These are phyloP conservation scores for Iris pallida DNA, from an alignment of 116 monocot species.

Conservation along the genomic window DNA sequence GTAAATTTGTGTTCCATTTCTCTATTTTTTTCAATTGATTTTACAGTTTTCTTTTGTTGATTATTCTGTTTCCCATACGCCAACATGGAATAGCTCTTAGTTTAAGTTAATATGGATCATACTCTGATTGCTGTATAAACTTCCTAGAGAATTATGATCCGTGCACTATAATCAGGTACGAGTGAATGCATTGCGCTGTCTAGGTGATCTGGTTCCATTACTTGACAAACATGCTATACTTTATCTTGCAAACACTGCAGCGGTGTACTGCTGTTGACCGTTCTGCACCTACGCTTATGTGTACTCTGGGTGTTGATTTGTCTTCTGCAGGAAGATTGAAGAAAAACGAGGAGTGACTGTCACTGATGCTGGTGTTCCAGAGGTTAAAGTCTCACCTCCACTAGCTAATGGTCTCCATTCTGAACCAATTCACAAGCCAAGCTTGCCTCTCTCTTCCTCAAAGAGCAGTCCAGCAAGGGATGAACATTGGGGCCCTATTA, in stretches of 20 bases:
- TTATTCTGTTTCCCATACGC: too few species aligned
- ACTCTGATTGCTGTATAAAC: neutral
- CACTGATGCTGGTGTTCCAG: constrained; percentile 45
- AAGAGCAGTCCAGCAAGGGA: constrained; percentile 63
- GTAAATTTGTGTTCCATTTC: too few species aligned
- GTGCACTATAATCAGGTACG: constrained; percentile 38
- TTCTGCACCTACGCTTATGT: constrained; percentile 88
- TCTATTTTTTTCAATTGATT: too few species aligned
- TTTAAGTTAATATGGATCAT: too few species aligned
- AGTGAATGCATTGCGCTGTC: constrained; percentile 77
- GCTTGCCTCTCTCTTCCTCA: constrained; percentile 9
- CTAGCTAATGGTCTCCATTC: constrained; percentile 49
- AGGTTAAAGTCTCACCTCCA: constrained; percentile 32
- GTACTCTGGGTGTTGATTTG: constrained; percentile 57
- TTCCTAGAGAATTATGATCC: neutral
- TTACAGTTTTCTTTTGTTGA: too few species aligned
- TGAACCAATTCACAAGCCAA: constrained; percentile 25
- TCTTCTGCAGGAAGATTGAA: constrained; percentile 66
- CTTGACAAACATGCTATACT: constrained; percentile 62
- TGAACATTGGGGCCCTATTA: constrained; percentile 71
- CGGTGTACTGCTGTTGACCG: constrained; percentile 87
- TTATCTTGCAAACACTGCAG: constrained; percentile 70
- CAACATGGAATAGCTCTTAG: too few species aligned
- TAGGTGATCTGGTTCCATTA: constrained; percentile 64
- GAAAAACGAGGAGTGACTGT: constrained; percentile 76